phyloP scores from a whole-genome alignment of 202 grass and related monocot genomes.

The Bolboschoenoplectus hybrid region DNA sequence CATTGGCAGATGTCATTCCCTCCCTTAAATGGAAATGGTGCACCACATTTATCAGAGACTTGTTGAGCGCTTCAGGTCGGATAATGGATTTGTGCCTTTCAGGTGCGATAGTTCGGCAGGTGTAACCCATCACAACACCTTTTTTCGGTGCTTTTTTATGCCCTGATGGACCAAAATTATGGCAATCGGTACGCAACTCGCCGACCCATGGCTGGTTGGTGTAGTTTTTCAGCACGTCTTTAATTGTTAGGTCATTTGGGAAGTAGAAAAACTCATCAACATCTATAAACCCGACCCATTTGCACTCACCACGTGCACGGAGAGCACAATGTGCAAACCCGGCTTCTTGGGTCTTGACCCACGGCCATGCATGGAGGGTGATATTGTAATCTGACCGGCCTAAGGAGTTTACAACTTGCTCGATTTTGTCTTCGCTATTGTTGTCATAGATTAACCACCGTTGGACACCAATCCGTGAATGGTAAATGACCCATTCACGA shows the following conservation, averaged over 20 bases:
- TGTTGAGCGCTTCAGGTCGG: slow-evolving; percentile 69
- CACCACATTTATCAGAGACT: slow-evolving; percentile 88
- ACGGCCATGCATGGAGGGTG: slow-evolving; percentile 79
- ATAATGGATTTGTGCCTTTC: slow-evolving; percentile 95
- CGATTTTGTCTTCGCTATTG: slow-evolving; percentile 82
- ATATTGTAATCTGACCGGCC: slow-evolving; percentile 58
- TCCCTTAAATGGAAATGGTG: slow-evolving; percentile 97
- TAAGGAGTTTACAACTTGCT: slow-evolving; percentile 55
- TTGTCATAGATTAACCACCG: slow-evolving; percentile 99
- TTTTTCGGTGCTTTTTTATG: slow-evolving; percentile 62
- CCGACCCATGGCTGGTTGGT: slow-evolving; percentile 53
- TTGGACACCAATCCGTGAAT: slow-evolving; percentile 59
- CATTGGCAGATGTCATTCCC: slow-evolving; percentile 73
- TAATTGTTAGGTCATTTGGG: slow-evolving; percentile 59
- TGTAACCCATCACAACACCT: slow-evolving; percentile 73
- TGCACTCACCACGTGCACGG: slow-evolving; percentile 65
- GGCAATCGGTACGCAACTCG: slow-evolving; percentile 79
- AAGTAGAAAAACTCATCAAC: slow-evolving; percentile 92
- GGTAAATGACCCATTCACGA: slow-evolving; percentile 86
- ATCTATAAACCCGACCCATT: slow-evolving; percentile 94
- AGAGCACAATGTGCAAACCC: slow-evolving; percentile 95
- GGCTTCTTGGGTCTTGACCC: slow-evolving; percentile 96
- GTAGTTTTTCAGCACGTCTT: slow-evolving; percentile 68
- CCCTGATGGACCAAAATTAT: slow-evolving; percentile 95
- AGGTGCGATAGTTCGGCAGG: slow-evolving; percentile 62